phyloP scores from a whole-genome alignment of 352 stramenopile species.

The Paralagenidium karlingii region DNA sequence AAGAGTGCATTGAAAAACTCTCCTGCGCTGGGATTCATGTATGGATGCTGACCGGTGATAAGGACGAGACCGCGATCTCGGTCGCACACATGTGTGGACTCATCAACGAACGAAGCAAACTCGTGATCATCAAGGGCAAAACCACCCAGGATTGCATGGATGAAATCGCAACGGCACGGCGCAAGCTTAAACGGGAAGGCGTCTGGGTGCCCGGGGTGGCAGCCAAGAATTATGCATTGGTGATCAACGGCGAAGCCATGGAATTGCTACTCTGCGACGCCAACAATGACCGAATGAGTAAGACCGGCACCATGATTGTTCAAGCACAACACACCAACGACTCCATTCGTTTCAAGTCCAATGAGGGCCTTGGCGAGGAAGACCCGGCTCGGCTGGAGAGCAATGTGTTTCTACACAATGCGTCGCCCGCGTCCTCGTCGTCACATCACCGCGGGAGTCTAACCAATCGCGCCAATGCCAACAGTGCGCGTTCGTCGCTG shows the following conservation, averaged over 20 bases:
- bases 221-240: constrained; percentile 58
- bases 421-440: no score
- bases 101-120: constrained; percentile 8
- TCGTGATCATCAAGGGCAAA: constrained; percentile 76
- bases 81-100: constrained; percentile 73
- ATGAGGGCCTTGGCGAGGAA: no score
- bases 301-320: no score
- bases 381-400: no score
- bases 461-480: no score
- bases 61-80: constrained; percentile 98
- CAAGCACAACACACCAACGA: no score
- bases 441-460: no score
- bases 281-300: no score
- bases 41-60: constrained; percentile 99
- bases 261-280: constrained; percentile 51
- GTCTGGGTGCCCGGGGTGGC: constrained; percentile 65
- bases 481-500: background rate
- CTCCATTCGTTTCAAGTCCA: no score
- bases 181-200: constrained; percentile 65
- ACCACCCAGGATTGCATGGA: constrained; percentile 67
- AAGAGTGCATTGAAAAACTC: constrained; percentile 92
- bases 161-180: constrained; percentile 57
- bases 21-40: constrained; percentile 95
- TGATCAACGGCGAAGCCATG: constrained; percentile 74
- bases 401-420: no score